Evolutionary conservation across 805 yeast genomes (phyloP).

Genomic region (Kluyveromyces siamensis): DNA sequence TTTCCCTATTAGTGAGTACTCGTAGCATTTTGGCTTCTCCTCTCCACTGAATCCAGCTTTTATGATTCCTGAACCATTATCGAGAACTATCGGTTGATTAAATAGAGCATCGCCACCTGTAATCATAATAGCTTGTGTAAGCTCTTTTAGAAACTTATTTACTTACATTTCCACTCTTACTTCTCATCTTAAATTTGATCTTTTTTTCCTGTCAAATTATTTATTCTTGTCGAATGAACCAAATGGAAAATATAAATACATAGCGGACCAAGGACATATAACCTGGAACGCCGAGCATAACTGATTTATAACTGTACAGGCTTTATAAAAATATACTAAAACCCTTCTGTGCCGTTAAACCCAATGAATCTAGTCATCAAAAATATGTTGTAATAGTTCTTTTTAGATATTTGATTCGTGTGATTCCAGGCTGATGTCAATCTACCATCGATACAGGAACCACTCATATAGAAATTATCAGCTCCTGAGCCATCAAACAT

Average conservation of each 20-base stretch:
- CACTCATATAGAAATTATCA: conserved; percentile 75
- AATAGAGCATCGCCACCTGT: conserved; percentile 25
- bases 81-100: conserved; percentile 71
- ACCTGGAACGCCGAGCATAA: background rate
- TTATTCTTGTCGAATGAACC: background rate
- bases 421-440: conserved; percentile 78
- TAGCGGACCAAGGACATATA: background rate
- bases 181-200: background rate
- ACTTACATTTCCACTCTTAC: background rate
- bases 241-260: background rate
- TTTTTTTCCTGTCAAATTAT: background rate
- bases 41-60: conserved; percentile 94
- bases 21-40: conserved; percentile 60
- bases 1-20: conserved; percentile 63
- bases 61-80: conserved; percentile 76
- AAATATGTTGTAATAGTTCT: conserved; percentile 53
- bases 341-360: conserved; percentile 65
- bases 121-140: background rate
- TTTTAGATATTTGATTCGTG: conserved; percentile 61
- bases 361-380: conserved; percentile 64
- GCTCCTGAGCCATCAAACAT: conserved; percentile 76
- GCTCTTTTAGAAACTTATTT: too few relatives aligned
- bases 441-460: conserved; percentile 78
- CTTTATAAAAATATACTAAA: conserved; percentile 18
- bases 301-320: background rate